These are phyloP conservation scores for Xylaria castorea DNA, from an alignment of 495 filamentous ascomycete species.

Conservation along the genomic window DNA sequence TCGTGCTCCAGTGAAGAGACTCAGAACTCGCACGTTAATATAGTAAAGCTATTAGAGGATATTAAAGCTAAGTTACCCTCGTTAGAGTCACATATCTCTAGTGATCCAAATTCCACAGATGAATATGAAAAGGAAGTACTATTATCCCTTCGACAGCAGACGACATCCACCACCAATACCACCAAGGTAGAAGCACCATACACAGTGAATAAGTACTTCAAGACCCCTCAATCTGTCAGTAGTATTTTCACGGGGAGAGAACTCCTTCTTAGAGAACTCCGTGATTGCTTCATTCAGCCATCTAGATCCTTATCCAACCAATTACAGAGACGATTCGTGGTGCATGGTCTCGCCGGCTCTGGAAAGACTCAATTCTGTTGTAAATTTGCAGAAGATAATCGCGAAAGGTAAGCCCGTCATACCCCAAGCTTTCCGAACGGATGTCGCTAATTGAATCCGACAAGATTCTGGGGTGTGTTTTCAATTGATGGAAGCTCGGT, in stretches of 20 bases:
- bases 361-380: slow-evolving; percentile 1
- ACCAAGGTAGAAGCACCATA: neutral
- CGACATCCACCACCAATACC: neutral
- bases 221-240: neutral
- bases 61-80: neutral
- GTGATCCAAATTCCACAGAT: neutral
- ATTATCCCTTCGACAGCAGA: neutral
- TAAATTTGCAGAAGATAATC: slow-evolving; percentile 7
- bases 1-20: neutral
- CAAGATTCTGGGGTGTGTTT: neutral
- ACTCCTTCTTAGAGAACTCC: neutral
- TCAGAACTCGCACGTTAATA: neutral
- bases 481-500: neutral
- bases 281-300: neutral
- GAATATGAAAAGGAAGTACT: neutral
- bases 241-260: neutral
- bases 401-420: neutral
- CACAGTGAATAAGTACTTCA: neutral
- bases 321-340: neutral
- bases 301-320: neutral
- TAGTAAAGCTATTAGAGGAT: neutral
- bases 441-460: neutral
- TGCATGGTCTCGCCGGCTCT: neutral
- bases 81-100: neutral
- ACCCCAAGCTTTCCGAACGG: neutral